Base-by-base conservation (phyloP, 768 basidiomycete genomes). In the Psilocybe azurescens region DNA sequence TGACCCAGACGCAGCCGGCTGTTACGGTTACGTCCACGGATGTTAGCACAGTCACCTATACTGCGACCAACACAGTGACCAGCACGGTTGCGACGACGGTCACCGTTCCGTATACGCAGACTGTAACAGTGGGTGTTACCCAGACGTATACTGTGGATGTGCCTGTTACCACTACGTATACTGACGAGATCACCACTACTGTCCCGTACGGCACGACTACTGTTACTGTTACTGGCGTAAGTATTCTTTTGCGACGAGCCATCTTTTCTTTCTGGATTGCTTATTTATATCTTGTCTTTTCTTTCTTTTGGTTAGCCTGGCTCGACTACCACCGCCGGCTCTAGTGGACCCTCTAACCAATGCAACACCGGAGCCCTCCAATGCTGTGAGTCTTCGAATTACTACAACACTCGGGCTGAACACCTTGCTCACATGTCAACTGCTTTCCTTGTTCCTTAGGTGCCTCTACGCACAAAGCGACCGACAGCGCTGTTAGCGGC, bases 331-430 rank as follows among this genome's bases (percentile, higher is more conserved):
- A 64, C 69, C 13, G 64, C 48, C 32, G 41, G 13, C 5, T 51
- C 63, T n/a, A 44, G 69, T 47, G 60, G 54, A 58, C 71, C 67
- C 2, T 58, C 71, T 18, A 67, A 60, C 62, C 71, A 72, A 58
- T 78, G 75, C 72, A 74, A 69, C 67, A 72, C 71, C 30, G 75
- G 76, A 4, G 8, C 46, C n/a, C 36, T 69, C 13, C 68, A 71
- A 57, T 71, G 70, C 65, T 71, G 76, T 70, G 68, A 71, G 41
- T 68, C 63, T 47, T 33, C 3, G 9, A n/a, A 16, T 18, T 11
- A 39, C 9, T 2, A 39, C 3, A 44, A n/a, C 14, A 13, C 41
- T 44, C 41, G n/a, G 1, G 1, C 18, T 20, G 5, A 53, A 16
- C 1, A 16, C 9, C 10, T 32, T 14, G 28, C 10, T 10, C 51